Percentiles rank a stretch among this genome's conserved stretches.
Evolutionary conservation across 2,329 filamentous ascomycete species (phyloP).

Genomic region (Apiospora marii): DNA sequence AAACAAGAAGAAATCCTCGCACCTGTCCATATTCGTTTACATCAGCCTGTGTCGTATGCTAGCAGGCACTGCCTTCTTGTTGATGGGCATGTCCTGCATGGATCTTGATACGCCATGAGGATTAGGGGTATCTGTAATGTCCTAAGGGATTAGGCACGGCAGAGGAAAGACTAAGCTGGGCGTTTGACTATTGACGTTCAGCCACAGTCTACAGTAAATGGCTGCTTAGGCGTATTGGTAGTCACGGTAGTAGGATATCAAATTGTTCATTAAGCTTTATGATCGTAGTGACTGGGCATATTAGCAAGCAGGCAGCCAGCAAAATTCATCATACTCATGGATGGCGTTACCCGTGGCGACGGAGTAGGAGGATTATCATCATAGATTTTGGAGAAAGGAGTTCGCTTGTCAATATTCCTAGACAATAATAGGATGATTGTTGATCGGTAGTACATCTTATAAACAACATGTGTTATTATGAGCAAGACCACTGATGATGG

Average conservation of each 20-base stretch:
- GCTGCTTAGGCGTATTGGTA: background rate
- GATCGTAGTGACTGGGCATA: background rate
- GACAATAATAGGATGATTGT: background rate
- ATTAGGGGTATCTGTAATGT: background rate
- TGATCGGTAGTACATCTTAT: background rate
- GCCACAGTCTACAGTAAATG: background rate
- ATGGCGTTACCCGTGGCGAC: background rate
- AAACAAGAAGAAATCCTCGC: background rate
- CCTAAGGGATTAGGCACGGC: background rate
- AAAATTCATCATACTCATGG: background rate
- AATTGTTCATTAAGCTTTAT: background rate
- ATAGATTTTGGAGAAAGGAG: background rate
- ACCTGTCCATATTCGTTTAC: background rate
- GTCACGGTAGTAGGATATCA: background rate
- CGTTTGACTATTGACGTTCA: background rate
- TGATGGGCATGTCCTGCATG: background rate
- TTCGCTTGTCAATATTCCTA: background rate
- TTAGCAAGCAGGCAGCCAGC: background rate
- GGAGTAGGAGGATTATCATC: background rate
- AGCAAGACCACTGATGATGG: background rate
- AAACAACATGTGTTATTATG: background rate
- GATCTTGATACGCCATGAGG: background rate
- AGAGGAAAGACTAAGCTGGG: no score
- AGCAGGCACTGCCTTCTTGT: background rate
- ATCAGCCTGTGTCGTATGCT: background rate